Evolutionary conservation across 2,329 filamentous ascomycete genomes (phyloP).

Genomic region (Tolypocladium album): DNA sequence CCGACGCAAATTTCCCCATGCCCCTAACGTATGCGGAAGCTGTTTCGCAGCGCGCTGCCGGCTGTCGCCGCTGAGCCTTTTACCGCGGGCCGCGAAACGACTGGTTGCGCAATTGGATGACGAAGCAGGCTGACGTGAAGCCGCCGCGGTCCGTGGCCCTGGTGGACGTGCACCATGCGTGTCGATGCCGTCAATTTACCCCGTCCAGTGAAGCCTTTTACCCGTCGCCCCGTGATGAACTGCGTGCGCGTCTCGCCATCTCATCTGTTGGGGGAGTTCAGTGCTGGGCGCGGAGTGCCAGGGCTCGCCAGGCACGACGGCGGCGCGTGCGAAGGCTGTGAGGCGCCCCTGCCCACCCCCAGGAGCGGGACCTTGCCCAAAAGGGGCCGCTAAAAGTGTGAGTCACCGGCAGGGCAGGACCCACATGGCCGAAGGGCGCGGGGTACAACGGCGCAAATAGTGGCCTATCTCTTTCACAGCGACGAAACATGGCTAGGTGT

Average conservation of each 20-base stretch:
- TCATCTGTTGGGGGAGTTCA: neutral
- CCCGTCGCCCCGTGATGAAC: neutral
- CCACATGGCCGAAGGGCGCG: constrained; percentile 13
- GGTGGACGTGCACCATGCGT: neutral
- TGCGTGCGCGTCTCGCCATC: neutral
- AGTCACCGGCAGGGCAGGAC: constrained; percentile 19
- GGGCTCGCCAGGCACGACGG: neutral
- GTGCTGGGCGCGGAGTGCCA: neutral
- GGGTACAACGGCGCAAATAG: constrained; percentile 2
- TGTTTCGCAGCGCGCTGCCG: neutral
- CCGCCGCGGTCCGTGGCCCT: neutral
- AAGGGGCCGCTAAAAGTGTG: constrained; percentile 19
- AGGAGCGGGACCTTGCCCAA: constrained; percentile 15
- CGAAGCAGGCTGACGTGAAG: neutral
- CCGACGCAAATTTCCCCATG: neutral
- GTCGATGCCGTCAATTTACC: neutral
- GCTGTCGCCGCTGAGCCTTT: neutral
- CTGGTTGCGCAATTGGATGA: neutral
- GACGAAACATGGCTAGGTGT: neutral
- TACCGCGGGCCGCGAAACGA: neutral
- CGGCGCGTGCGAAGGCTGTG: neutral
- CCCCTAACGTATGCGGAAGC: neutral
- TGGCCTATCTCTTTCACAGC: neutral
- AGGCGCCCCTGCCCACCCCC: constrained; percentile 6
- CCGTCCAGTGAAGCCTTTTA: neutral